These are phyloP conservation scores for Phytophthora nicotianae DNA, from an alignment of 352 stramenopile genomes.

Conservation along the genomic window DNA sequence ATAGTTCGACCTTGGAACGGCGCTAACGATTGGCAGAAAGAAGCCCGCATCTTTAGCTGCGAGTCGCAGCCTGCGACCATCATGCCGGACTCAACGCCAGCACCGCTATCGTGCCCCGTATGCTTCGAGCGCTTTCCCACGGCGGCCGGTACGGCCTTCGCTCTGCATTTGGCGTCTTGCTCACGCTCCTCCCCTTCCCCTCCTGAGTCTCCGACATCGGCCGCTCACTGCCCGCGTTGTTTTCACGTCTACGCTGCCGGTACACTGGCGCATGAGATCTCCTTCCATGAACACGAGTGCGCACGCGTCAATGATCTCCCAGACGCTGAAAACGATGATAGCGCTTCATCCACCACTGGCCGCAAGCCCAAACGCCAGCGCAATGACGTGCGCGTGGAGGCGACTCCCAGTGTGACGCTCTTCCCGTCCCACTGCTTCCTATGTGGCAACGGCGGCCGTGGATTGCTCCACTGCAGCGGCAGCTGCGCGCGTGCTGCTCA, in stretches of 20 bases:
- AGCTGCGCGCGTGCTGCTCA: conserved; percentile 69
- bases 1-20: neutral
- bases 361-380: conserved; percentile 38
- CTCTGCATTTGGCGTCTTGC: conserved; percentile 64
- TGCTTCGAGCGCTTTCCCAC: conserved; percentile 45
- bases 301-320: conserved; percentile 56
- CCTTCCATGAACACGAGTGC: conserved; percentile 84
- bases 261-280: conserved; percentile 57
- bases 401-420: conserved; percentile 37
- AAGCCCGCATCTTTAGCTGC: conserved; percentile 1
- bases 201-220: conserved; percentile 12
- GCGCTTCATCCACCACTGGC: neutral
- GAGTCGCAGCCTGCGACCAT: conserved; percentile 1
- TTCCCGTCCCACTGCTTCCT: conserved; percentile 66
- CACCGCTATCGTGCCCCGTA: conserved; percentile 50
- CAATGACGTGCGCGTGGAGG: conserved; percentile 8
- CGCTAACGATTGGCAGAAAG: neutral
- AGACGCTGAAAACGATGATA: conserved; percentile 1
- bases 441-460: conserved; percentile 54
- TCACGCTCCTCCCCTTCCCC: conserved; percentile 24
- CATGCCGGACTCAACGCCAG: conserved; percentile 22
- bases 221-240: conserved; percentile 59
- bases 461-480: conserved; percentile 61
- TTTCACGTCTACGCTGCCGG: conserved; percentile 62
- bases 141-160: conserved; percentile 37